These are phyloP conservation scores for Anthostomella pinea DNA, from an alignment of 2,329 filamentous ascomycete species.

Conservation along the genomic window DNA sequence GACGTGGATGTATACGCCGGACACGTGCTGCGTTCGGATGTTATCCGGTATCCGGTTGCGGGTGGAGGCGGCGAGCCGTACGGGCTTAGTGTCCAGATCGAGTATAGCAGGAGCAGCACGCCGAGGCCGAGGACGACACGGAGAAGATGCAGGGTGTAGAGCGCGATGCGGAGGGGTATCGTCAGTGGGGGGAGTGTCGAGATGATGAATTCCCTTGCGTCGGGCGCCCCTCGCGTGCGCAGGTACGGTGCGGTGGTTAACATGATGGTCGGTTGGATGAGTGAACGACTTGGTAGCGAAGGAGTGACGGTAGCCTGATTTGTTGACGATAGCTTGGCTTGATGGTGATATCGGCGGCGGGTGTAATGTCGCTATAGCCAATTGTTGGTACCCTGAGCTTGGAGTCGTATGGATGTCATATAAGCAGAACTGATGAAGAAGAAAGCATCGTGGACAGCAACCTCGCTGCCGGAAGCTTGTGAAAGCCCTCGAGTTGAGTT, in stretches of 20 bases:
- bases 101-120: conserved; percentile 49
- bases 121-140: conserved; percentile 41
- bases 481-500: no score
- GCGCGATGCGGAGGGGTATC: conserved; percentile 44
- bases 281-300: conserved; percentile 8
- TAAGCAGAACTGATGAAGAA: no score
- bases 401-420: no score
- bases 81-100: conserved; percentile 39
- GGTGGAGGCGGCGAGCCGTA: conserved; percentile 9
- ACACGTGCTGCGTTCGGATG: no score
- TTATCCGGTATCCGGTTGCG: no score
- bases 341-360: no score
- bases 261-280: conserved; percentile 42
- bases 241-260: conserved; percentile 60
- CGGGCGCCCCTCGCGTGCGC: conserved; percentile 67
- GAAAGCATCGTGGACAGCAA: no score
- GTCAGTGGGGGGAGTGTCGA: conserved; percentile 67
- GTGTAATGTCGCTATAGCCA: no score
- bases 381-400: no score
- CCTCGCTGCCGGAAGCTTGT: no score
- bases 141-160: conserved; percentile 41
- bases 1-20: conserved; percentile 15
- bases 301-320: no score
- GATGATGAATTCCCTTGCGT: conserved; percentile 89
- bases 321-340: no score